Conservation (phyloP, 2,329 filamentous ascomycete species). For the Beauveria asiatica region DNA sequence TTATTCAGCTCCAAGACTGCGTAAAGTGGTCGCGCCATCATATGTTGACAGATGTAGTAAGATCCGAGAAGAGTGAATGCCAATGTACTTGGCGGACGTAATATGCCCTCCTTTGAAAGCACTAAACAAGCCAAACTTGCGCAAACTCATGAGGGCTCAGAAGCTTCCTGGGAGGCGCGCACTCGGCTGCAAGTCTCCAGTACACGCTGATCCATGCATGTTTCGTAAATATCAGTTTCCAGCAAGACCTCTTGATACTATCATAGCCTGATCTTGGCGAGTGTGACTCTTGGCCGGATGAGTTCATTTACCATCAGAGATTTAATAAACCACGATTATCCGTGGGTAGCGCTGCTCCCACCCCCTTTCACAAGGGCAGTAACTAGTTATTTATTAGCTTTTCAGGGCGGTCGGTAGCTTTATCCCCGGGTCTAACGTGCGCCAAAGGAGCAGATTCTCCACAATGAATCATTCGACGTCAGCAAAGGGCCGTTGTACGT, state of each 20-base stretch:
- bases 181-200: too few relatives aligned
- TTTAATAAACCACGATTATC: background rate
- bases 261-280: background rate
- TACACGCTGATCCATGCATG: too few relatives aligned
- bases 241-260: too few relatives aligned
- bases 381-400: too few relatives aligned
- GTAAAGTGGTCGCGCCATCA: background rate
- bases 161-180: too few relatives aligned
- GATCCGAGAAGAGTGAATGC: too few relatives aligned
- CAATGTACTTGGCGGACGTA: too few relatives aligned
- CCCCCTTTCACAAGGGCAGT: background rate
- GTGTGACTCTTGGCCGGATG: background rate
- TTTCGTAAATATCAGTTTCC: too few relatives aligned
- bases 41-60: too few relatives aligned
- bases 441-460: background rate
- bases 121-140: too few relatives aligned
- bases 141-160: too few relatives aligned
- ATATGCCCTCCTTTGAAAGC: too few relatives aligned
- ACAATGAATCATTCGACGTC: conserved; percentile 10
- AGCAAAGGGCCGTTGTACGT: background rate
- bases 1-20: background rate
- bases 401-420: background rate
- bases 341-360: background rate
- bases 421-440: background rate
- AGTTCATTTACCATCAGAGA: background rate